Evolutionary conservation across 352 stramenopile species (phyloP).

Genomic region (Labyrinthula sp.): DNA sequence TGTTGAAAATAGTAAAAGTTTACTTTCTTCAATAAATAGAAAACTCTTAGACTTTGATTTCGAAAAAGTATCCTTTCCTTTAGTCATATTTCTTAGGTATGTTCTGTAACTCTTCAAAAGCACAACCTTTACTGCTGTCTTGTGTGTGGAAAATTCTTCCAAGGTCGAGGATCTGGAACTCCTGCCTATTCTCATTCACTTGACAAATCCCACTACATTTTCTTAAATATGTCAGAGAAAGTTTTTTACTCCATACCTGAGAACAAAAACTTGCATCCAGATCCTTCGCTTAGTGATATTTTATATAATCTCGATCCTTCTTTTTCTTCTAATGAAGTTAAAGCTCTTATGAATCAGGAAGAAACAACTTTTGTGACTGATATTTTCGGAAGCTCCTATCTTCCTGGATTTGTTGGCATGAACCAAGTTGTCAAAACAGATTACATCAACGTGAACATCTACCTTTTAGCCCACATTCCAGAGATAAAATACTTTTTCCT

Average conservation of each 20-base stretch:
- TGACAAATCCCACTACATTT: slow-evolving; percentile 84
- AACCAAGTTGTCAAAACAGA: slow-evolving; percentile 94
- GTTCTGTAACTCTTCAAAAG: slow-evolving; percentile 77
- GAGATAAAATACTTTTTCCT: slow-evolving; percentile 90
- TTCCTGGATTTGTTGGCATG: slow-evolving; percentile 85
- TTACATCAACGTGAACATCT: slow-evolving; percentile 87
- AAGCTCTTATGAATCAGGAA: slow-evolving; percentile 62
- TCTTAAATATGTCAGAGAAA: slow-evolving; percentile 76
- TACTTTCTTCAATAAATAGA: slow-evolving; percentile 84
- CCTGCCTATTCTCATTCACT: slow-evolving; percentile 87
- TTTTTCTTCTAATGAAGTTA: slow-evolving; percentile 50
- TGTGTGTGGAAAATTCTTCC: slow-evolving; percentile 96
- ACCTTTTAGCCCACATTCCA: slow-evolving; percentile 77
- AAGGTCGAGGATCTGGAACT: slow-evolving; percentile 68
- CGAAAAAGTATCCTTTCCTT: too few relatives aligned
- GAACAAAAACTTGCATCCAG: slow-evolving; percentile 91
- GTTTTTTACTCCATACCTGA: slow-evolving; percentile 68
- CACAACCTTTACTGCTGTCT: slow-evolving; percentile 95
- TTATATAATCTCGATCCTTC: slow-evolving; percentile 65
- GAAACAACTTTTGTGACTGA: too few relatives aligned
- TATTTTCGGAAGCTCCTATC: slow-evolving; percentile 80
- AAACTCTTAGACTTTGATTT: slow-evolving; percentile 96
- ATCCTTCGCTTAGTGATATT: slow-evolving; percentile 80
- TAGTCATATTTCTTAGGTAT: too few relatives aligned
- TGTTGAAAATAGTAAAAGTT: too few relatives aligned